These are phyloP conservation scores for Tilletia caries DNA, from an alignment of 1,284 basidiomycete species.

Conservation along the genomic window DNA sequence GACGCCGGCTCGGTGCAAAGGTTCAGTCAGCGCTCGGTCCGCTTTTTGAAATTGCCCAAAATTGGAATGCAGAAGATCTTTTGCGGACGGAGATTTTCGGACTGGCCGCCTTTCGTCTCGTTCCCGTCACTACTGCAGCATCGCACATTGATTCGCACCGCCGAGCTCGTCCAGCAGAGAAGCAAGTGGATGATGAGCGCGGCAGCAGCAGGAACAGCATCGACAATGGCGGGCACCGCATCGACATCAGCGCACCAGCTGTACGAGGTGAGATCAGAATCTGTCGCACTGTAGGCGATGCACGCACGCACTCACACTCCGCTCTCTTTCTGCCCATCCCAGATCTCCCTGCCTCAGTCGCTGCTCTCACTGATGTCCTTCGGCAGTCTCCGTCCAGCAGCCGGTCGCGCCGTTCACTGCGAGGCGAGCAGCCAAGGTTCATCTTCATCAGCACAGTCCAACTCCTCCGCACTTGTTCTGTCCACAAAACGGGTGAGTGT, in stretches of 20 bases:
- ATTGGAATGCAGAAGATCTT: too few relatives aligned
- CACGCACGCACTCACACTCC: neutral
- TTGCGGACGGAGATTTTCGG: too few relatives aligned
- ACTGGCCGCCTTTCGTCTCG: too few relatives aligned
- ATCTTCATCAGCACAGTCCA: neutral
- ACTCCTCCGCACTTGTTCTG: neutral
- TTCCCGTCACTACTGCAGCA: too few relatives aligned
- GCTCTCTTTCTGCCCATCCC: neutral
- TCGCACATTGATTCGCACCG: too few relatives aligned
- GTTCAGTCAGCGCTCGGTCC: too few relatives aligned
- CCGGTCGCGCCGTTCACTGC: neutral
- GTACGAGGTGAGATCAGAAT: neutral
- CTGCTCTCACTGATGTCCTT: neutral
- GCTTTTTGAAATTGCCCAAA: too few relatives aligned
- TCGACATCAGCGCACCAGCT: neutral
- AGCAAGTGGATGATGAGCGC: too few relatives aligned
- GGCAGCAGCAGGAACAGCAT: too few relatives aligned
- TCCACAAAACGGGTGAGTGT: slow-evolving; percentile 6
- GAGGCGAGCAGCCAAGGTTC: neutral
- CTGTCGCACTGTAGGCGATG: neutral
- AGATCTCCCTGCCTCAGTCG: neutral
- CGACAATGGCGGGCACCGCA: neutral
- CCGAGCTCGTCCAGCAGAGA: too few relatives aligned
- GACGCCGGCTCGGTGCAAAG: too few relatives aligned
- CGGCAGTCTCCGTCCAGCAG: neutral